Evolutionary conservation across 2,329 filamentous ascomycete genomes (phyloP).

Genomic region (Pestalotiopsis sp.): DNA sequence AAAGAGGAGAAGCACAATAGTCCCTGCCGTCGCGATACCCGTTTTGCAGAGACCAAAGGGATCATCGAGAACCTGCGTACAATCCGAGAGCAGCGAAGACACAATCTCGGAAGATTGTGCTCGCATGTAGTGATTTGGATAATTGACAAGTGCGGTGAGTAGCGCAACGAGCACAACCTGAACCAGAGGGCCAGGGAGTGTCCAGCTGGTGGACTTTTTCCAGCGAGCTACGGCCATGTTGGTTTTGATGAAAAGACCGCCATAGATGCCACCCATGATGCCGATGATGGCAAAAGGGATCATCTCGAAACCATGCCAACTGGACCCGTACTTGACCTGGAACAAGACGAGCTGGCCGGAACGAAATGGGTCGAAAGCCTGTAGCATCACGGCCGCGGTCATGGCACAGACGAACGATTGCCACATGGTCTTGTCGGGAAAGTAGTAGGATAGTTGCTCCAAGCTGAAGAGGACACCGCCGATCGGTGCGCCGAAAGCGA

Average conservation of each 20-base stretch:
- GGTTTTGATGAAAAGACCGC: constrained; percentile 88
- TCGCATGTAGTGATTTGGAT: constrained; percentile 94
- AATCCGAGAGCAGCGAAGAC: constrained; percentile 89
- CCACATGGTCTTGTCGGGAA: constrained; percentile 99
- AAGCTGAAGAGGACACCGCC: constrained; percentile 93
- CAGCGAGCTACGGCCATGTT: constrained; percentile 86
- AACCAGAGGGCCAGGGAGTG: constrained; percentile 69
- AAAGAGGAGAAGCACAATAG: constrained; percentile 79
- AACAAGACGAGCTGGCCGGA: constrained; percentile 95
- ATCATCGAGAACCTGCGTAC: constrained; percentile 78
- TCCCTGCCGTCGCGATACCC: constrained; percentile 77
- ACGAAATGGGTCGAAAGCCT: constrained; percentile 90
- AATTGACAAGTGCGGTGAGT: constrained; percentile 87
- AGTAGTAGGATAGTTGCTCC: constrained; percentile 97
- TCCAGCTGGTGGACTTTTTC: constrained; percentile 65
- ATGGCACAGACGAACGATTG: constrained; percentile 99
- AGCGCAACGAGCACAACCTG: constrained; percentile 82
- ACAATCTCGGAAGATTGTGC: constrained; percentile 90
- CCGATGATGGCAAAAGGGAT: constrained; percentile 85
- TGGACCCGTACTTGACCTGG: constrained; percentile 87
- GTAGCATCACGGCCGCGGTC: constrained; percentile 93
- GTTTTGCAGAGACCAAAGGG: constrained; percentile 88
- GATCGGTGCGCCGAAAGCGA: constrained; percentile 91
- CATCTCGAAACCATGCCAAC: constrained; percentile 94
- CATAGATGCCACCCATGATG: constrained; percentile 88